phyloP scores from a whole-genome alignment of 2,329 filamentous ascomycete species.

The Xylaria hypoxylon region DNA sequence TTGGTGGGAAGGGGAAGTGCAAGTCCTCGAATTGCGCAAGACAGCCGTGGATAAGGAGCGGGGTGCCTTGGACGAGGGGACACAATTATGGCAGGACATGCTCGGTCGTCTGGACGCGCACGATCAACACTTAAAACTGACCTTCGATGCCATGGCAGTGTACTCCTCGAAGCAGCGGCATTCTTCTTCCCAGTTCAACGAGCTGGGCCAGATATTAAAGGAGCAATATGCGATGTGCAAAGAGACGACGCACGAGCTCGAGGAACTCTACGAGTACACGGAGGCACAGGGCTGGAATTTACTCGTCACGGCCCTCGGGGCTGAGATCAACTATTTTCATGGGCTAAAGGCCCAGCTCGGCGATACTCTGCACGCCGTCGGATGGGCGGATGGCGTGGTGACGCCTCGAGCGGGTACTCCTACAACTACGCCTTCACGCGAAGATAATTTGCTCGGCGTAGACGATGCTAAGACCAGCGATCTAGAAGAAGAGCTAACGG shows the following conservation, averaged over 20 bases:
- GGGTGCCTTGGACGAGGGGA: slow-evolving; percentile 74
- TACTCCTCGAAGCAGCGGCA: slow-evolving; percentile 36
- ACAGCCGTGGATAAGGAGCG: slow-evolving; percentile 70
- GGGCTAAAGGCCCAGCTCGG: slow-evolving; percentile 70
- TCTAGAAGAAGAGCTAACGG: slow-evolving; percentile 45
- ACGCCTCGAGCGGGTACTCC: slow-evolving; percentile 24
- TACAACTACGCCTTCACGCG: slow-evolving; percentile 7
- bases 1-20: slow-evolving; percentile 76
- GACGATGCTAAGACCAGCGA: slow-evolving; percentile 34
- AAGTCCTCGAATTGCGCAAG: slow-evolving; percentile 65
- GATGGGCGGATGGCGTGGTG: slow-evolving; percentile 45
- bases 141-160: slow-evolving; percentile 39
- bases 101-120: slow-evolving; percentile 71
- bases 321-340: slow-evolving; percentile 75
- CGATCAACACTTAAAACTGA: slow-evolving; percentile 59
- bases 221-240: slow-evolving; percentile 68
- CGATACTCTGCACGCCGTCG: slow-evolving; percentile 51
- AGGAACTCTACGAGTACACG: slow-evolving; percentile 64
- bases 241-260: slow-evolving; percentile 65
- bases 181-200: slow-evolving; percentile 44
- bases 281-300: slow-evolving; percentile 77
- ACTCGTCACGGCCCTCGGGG: slow-evolving; percentile 79
- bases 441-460: slow-evolving; percentile 38
- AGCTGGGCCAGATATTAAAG: slow-evolving; percentile 55
- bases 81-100: slow-evolving; percentile 72